Evolutionary conservation across 1,284 basidiomycete genomes (phyloP).

Genomic region (Ganoderma sp.): DNA sequence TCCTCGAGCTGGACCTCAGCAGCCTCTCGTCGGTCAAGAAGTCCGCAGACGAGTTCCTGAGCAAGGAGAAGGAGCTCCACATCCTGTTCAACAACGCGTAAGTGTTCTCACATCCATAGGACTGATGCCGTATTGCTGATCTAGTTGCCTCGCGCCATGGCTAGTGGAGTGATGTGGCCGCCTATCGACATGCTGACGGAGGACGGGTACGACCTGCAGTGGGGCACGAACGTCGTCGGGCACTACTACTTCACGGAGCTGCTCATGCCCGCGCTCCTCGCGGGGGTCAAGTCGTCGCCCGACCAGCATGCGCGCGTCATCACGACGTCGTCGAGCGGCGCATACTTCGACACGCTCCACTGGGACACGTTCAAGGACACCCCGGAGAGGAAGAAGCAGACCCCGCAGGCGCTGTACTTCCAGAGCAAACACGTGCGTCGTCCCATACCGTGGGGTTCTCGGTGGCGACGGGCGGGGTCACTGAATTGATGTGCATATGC

Average conservation of each 20-base stretch:
- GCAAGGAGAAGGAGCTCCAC: constrained; percentile 55
- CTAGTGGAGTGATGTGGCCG: constrained; percentile 53
- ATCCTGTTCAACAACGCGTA: constrained; percentile 61
- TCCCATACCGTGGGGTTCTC: too few species aligned
- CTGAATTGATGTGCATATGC: not conserved
- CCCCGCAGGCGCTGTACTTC: constrained; percentile 43
- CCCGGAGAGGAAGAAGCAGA: constrained; percentile 36
- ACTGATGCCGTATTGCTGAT: too few species aligned
- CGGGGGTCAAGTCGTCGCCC: constrained; percentile 38
- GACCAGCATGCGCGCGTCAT: constrained; percentile 50
- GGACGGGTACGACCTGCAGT: constrained; percentile 57
- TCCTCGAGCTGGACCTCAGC: constrained; percentile 55
- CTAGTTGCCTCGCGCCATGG: too few species aligned
- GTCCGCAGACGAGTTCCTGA: constrained; percentile 48
- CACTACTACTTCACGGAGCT: constrained; percentile 51
- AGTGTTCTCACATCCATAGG: too few species aligned
- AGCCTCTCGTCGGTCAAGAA: constrained; percentile 49
- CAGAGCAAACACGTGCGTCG: constrained; percentile 46
- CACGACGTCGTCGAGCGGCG: constrained; percentile 45
- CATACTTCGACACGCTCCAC: constrained; percentile 38
- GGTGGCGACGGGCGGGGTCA: not conserved
- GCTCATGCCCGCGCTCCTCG: constrained; percentile 49
- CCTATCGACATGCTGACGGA: constrained; percentile 45
- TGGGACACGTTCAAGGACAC: constrained; percentile 41
- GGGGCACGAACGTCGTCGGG: constrained; percentile 54